Percentiles rank a stretch among this genome's conserved stretches.
Conservation (phyloP, 805 yeast species). For the Blastobotrys parvus region DNA sequence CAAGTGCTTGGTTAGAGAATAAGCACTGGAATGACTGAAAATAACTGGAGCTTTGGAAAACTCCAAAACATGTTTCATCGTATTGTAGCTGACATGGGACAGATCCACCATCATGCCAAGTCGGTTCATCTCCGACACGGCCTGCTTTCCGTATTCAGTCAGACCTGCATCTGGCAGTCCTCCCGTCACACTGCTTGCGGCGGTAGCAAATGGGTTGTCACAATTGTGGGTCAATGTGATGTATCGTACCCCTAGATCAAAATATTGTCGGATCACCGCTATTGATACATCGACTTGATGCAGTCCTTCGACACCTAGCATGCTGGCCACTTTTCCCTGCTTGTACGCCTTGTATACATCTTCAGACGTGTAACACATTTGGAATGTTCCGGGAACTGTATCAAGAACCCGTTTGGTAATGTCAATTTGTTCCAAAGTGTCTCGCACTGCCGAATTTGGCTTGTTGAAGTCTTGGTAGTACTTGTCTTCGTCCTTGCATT, state of each 20-base stretch:
- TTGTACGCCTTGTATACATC: conserved; percentile 34
- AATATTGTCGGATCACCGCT: conserved; percentile 42
- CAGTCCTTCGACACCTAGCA: conserved; percentile 47
- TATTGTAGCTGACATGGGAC: conserved; percentile 40
- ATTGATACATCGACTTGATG: conserved; percentile 45
- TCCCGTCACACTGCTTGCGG: conserved; percentile 40
- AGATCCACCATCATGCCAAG: conserved; percentile 47
- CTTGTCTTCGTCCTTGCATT: conserved; percentile 24
- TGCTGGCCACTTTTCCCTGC: conserved; percentile 34
- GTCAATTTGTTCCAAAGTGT: conserved; percentile 48
- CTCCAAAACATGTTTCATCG: conserved; percentile 38
- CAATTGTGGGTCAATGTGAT: conserved; percentile 48
- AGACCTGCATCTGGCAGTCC: conserved; percentile 41
- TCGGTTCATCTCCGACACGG: conserved; percentile 43
- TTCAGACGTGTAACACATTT: conserved; percentile 34
- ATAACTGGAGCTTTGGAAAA: conserved; percentile 40
- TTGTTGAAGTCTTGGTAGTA: conserved; percentile 35
- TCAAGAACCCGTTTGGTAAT: conserved; percentile 38
- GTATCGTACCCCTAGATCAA: conserved; percentile 45
- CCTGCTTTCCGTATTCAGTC: conserved; percentile 33
- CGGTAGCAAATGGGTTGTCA: conserved; percentile 51
- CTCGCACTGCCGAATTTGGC: conserved; percentile 39
- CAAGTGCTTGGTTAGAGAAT: conserved; percentile 32
- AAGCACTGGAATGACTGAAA: conserved; percentile 43
- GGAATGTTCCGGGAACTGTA: conserved; percentile 33